Evolutionary conservation across 305 asterid species (phyloP).

Genomic region (Caryopteris hybrid): DNA sequence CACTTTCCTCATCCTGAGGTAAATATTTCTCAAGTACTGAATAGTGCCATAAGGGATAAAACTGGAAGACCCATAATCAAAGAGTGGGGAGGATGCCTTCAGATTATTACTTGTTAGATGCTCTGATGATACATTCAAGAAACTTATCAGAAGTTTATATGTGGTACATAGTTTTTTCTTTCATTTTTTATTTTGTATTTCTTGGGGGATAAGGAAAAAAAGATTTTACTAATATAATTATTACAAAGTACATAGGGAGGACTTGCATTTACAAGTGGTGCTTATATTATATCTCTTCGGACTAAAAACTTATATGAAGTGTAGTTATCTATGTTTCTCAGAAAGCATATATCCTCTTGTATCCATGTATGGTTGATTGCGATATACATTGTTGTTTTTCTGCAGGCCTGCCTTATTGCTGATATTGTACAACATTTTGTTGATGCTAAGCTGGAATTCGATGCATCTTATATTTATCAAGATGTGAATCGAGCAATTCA

Average conservation of each 20-base stretch:
- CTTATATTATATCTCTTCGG: not conserved
- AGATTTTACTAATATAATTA: too few relatives aligned
- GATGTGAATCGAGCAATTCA: conserved; percentile 91
- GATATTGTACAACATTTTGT: conserved; percentile 96
- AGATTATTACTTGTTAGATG: not conserved
- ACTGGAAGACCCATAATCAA: not conserved
- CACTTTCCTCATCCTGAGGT: not conserved
- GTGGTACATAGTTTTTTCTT: too few relatives aligned
- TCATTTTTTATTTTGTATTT: too few relatives aligned
- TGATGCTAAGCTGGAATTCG: conserved; percentile 95
- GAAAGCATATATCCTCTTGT: not conserved
- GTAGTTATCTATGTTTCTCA: not conserved
- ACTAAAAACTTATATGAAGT: not conserved
- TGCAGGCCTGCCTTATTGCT: conserved; percentile 96
- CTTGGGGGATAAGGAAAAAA: too few relatives aligned
- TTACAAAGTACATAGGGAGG: too few relatives aligned
- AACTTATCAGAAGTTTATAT: not conserved
- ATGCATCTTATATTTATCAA: conserved; percentile 82
- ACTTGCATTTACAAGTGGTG: not conserved
- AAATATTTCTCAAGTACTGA: not conserved
- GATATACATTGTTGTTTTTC: not conserved
- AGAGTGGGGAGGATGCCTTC: not conserved
- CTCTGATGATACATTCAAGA: not conserved
- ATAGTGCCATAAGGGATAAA: not conserved
- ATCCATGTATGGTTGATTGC: conserved; percentile 11